Percentiles rank a stretch among this genome's conserved stretches.
Evolutionary conservation across 2,329 filamentous ascomycete genomes (phyloP).

Genomic region (Ophiostoma angusticollis): DNA sequence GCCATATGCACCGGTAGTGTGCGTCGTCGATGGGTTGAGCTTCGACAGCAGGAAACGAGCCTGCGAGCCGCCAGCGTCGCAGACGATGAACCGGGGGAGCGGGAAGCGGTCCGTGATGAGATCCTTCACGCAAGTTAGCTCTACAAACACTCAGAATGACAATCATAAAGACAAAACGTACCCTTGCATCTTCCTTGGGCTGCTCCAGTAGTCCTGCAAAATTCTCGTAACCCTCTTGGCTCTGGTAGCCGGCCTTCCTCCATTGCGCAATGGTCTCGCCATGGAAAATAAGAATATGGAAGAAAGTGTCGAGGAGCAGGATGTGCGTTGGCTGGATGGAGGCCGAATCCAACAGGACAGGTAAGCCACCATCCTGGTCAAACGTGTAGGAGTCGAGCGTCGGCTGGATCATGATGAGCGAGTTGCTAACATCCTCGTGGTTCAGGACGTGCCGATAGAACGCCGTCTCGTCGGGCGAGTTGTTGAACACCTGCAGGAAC

Average conservation of each 20-base stretch:
- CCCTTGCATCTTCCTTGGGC: slow-evolving; percentile 87
- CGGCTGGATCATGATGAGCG: slow-evolving; percentile 96
- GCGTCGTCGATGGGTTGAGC: slow-evolving; percentile 92
- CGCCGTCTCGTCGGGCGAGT: slow-evolving; percentile 97
- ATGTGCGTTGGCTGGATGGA: slow-evolving; percentile 93
- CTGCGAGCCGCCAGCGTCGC: slow-evolving; percentile 94
- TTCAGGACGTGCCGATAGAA: slow-evolving; percentile 96
- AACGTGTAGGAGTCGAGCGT: slow-evolving; percentile 96
- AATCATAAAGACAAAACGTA: slow-evolving; percentile 12
- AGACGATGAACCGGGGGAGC: slow-evolving; percentile 96
- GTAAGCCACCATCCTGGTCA: slow-evolving; percentile 82
- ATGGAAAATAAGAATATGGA: slow-evolving; percentile 98
- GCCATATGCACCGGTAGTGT: slow-evolving; percentile 85
- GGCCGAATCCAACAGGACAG: slow-evolving; percentile 90
- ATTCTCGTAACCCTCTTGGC: slow-evolving; percentile 96
- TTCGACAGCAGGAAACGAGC: slow-evolving; percentile 94
- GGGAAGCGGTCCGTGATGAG: slow-evolving; percentile 96
- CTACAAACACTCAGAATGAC: too few relatives aligned
- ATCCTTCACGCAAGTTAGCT: slow-evolving; percentile 47
- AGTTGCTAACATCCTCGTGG: slow-evolving; percentile 94
- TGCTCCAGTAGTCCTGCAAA: slow-evolving; percentile 78
- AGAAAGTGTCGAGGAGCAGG: slow-evolving; percentile 92
- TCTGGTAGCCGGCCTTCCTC: slow-evolving; percentile 95
- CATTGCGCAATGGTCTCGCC: slow-evolving; percentile 96
- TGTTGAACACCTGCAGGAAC: slow-evolving; percentile 98